Percentiles rank a stretch among this genome's conserved stretches.
Conservation (phyloP, 192 early-diverging fungal genomes). For the Nowakowskiella sp. region DNA sequence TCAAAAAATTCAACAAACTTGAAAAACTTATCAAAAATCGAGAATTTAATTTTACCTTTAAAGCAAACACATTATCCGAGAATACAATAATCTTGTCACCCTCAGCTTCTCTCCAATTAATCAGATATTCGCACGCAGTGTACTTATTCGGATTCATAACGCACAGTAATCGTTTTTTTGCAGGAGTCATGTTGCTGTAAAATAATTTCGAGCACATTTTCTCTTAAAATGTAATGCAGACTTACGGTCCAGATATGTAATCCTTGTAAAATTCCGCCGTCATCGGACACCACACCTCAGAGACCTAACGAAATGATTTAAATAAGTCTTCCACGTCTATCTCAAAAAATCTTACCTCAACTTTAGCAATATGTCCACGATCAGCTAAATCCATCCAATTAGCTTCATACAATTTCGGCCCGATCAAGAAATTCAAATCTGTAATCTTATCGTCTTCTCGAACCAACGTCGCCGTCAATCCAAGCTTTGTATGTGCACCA, state of each 20-base stretch:
- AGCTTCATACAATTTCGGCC: conserved; percentile 98
- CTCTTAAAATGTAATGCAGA: no score
- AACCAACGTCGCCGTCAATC: conserved; percentile 94
- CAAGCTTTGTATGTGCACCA: conserved; percentile 92
- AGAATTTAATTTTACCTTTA: conserved; percentile 41
- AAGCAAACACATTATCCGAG: conserved; percentile 94
- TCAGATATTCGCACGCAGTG: conserved; percentile 91
- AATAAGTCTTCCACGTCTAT: neutral
- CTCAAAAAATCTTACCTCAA: conserved; percentile 26
- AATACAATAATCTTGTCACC: conserved; percentile 99
- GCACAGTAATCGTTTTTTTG: conserved; percentile 68
- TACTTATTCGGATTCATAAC: conserved; percentile 98
- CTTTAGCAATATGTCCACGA: conserved; percentile 92
- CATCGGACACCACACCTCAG: conserved; percentile 99
- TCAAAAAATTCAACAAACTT: neutral
- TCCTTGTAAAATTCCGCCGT: conserved; percentile 91
- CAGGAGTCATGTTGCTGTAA: conserved; percentile 54
- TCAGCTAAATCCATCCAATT: conserved; percentile 99
- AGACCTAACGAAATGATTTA: conserved; percentile 29
- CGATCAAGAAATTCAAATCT: conserved; percentile 97
- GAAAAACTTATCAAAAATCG: conserved; percentile 2
- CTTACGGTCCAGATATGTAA: conserved; percentile 38
- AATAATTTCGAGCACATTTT: conserved; percentile 20
- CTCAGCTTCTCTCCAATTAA: conserved; percentile 77
- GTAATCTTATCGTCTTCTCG: conserved; percentile 98